Evolutionary conservation across 108 stramenopile genomes (phyloP).

Genomic region (Fragilaria radians): DNA sequence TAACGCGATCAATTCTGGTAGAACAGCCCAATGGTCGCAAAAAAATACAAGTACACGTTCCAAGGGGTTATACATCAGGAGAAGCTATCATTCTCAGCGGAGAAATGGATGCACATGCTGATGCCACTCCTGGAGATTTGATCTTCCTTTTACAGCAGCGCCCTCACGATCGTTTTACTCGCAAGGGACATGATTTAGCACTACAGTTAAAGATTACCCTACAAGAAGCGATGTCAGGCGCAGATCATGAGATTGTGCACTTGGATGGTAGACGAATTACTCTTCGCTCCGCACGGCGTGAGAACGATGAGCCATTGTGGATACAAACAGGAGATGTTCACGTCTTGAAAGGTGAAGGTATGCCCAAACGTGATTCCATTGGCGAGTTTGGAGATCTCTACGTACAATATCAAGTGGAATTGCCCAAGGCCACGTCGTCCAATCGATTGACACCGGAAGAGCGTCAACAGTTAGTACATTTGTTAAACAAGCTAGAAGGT

Average conservation of each 20-base stretch:
- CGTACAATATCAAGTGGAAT: constrained; percentile 69
- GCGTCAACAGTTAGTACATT: constrained; percentile 30
- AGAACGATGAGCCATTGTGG: constrained; percentile 3
- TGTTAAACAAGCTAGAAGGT: constrained; percentile 60
- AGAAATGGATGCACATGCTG: constrained; percentile 48
- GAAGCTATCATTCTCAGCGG: constrained; percentile 52
- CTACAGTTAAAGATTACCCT: constrained; percentile 56
- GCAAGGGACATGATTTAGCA: constrained; percentile 71
- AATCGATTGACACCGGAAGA: constrained; percentile 36
- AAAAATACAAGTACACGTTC: constrained; percentile 49
- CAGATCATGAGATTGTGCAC: constrained; percentile 32
- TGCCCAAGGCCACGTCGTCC: constrained; percentile 23
- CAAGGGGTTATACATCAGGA: constrained; percentile 46
- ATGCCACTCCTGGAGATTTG: constrained; percentile 66
- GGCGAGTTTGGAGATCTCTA: constrained; percentile 72
- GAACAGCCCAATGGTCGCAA: constrained; percentile 45
- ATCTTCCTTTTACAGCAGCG: constrained; percentile 52
- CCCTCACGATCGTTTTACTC: constrained; percentile 50
- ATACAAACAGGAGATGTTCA: constrained; percentile 76
- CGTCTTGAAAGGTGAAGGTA: constrained; percentile 72
- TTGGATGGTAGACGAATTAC: constrained; percentile 48
- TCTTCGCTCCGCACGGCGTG: constrained; percentile 21
- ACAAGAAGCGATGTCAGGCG: constrained; percentile 57
- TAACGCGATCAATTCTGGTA: constrained; percentile 38
- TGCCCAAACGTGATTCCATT: constrained; percentile 40